Percentiles rank a stretch among this genome's conserved stretches.
These are phyloP conservation scores for Pleurotus ostreatus DNA, from an alignment of 768 basidiomycete species.

Conservation along the genomic window DNA sequence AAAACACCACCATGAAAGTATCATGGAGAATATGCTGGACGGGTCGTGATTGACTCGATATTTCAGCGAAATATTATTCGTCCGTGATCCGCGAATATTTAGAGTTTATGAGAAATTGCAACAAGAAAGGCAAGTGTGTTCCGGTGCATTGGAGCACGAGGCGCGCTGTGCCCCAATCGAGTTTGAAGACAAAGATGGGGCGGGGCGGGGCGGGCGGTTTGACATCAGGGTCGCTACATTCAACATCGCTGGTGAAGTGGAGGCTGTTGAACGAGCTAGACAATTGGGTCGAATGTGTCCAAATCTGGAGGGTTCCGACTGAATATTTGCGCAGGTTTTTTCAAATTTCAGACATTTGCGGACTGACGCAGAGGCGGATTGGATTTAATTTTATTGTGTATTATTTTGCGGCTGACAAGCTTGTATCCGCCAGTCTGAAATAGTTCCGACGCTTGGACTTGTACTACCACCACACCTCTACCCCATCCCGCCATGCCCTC, in stretches of 20 bases:
- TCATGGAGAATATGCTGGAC: conserved; percentile 49
- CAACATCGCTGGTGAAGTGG: background rate
- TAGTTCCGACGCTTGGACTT: background rate
- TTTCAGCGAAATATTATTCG: background rate
- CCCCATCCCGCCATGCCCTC: background rate
- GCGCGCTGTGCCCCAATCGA: no score
- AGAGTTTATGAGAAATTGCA: background rate
- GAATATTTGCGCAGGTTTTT: conserved; percentile 1
- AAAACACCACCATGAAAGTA: conserved; percentile 49
- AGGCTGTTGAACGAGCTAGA: background rate
- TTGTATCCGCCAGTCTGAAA: background rate
- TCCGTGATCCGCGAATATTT: background rate
- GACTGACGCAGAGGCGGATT: no score
- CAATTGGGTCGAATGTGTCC: background rate
- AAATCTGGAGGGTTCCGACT: background rate
- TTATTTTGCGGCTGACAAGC: background rate
- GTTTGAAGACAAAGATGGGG: background rate
- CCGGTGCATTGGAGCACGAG: background rate
- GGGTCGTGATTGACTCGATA: conserved; percentile 3
- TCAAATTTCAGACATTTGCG: no score
- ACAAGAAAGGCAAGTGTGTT: background rate
- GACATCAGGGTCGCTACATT: conserved; percentile 3
- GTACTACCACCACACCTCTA: background rate
- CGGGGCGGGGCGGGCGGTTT: background rate
- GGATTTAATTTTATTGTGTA: background rate